Evolutionary conservation across 176 grass and related monocot species (phyloP).

Genomic region (Aegilops sharonensis): DNA sequence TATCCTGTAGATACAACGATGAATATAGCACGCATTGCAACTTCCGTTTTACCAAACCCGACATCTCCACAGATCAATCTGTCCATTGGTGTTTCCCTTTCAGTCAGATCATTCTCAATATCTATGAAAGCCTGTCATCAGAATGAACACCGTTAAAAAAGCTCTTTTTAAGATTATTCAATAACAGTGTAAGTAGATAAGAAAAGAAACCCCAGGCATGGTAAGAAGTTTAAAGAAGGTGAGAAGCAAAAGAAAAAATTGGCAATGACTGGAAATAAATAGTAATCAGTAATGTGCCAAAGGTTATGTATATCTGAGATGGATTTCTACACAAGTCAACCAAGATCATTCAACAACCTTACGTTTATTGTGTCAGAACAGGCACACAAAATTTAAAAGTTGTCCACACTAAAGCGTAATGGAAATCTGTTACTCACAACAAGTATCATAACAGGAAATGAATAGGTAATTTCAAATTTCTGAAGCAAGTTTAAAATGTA

Average conservation of each 20-base stretch:
- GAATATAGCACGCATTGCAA: slow-evolving; percentile 88
- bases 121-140: slow-evolving; percentile 88
- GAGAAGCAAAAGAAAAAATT: not conserved
- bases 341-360: slow-evolving; percentile 8
- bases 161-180: not conserved
- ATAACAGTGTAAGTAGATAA: not conserved
- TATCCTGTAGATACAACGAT: slow-evolving; percentile 75
- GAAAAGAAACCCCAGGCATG: not conserved
- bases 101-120: slow-evolving; percentile 88
- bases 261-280: slow-evolving; percentile 4
- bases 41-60: slow-evolving; percentile 98
- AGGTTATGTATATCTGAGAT: not conserved
- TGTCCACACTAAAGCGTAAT: not conserved
- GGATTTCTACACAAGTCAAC: not conserved
- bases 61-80: slow-evolving; percentile 98
- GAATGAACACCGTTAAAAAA: slow-evolving; percentile 20
- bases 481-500: not conserved
- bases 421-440: not conserved
- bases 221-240: not conserved
- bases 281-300: not conserved
- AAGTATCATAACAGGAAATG: not conserved
- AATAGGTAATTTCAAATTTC: not conserved
- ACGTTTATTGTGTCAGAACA: not conserved
- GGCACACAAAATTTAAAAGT: not conserved
- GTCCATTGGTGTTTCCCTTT: slow-evolving; percentile 97